A percentile compares a stretch with the other conserved stretches of the same genome.
phyloP scores from a whole-genome alignment of 345 rosid species.

The Arabidopsis arenosa region DNA sequence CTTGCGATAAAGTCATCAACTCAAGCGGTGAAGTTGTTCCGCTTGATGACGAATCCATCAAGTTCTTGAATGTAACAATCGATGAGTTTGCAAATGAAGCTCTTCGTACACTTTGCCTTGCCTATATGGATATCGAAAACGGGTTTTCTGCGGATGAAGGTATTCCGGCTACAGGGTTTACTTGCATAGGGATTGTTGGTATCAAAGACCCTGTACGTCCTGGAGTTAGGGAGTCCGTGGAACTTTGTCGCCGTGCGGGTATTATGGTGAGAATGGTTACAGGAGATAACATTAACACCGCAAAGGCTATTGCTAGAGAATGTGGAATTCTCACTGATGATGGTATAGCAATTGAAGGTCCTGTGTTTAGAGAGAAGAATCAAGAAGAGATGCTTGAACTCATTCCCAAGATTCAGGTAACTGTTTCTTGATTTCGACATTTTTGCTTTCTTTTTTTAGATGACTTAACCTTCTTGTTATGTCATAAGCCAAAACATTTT shows the following conservation, averaged over 20 bases:
- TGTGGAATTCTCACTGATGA: conserved; percentile 92
- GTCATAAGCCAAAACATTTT: background rate
- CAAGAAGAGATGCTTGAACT: conserved; percentile 68
- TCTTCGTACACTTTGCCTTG: conserved; percentile 85
- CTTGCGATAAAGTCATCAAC: conserved; percentile 74
- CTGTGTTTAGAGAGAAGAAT: conserved; percentile 77
- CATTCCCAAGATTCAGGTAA: conserved; percentile 91
- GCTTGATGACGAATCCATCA: conserved; percentile 63
- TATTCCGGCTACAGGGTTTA: conserved; percentile 66
- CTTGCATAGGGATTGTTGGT: conserved; percentile 86
- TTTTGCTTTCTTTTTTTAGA: background rate
- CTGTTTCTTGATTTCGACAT: background rate
- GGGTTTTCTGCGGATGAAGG: conserved; percentile 56
- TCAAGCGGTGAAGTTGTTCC: conserved; percentile 71
- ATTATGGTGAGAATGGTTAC: conserved; percentile 91
- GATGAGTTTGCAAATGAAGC: conserved; percentile 85
- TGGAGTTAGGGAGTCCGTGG: conserved; percentile 90
- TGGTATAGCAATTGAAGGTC: conserved; percentile 87
- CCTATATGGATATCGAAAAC: conserved; percentile 60
- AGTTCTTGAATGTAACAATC: conserved; percentile 64
- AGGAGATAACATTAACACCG: conserved; percentile 92
- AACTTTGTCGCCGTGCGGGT: conserved; percentile 81
- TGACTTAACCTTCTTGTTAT: background rate
- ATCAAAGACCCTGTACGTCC: conserved; percentile 95
- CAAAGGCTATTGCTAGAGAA: conserved; percentile 91